Conservation (phyloP, 805 yeast genomes). For the Candida oleophila region DNA sequence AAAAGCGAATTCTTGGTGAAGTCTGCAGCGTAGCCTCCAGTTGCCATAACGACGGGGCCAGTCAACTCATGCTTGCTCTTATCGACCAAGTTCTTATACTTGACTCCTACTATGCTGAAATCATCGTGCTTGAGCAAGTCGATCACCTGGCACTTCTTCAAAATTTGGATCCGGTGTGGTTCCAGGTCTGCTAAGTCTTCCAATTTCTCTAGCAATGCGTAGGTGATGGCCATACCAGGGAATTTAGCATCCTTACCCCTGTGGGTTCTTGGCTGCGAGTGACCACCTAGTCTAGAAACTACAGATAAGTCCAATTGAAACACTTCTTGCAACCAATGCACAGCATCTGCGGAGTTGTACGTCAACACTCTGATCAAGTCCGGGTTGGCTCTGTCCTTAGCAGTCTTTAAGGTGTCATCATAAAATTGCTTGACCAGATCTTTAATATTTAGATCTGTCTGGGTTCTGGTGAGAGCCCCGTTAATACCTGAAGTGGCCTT, state of each 20-base stretch:
- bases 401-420: conserved; percentile 66
- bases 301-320: conserved; percentile 63
- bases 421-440: conserved; percentile 63
- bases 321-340: conserved; percentile 68
- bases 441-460: conserved; percentile 43
- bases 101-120: conserved; percentile 27
- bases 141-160: conserved; percentile 41
- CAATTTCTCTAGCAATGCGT: conserved; percentile 48
- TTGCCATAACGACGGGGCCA: conserved; percentile 62
- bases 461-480: conserved; percentile 71
- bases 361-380: conserved; percentile 59
- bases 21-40: conserved; percentile 71
- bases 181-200: conserved; percentile 45
- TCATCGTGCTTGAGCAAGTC: conserved; percentile 33
- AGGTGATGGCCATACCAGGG: conserved; percentile 67
- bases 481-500: conserved; percentile 70
- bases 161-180: conserved; percentile 43
- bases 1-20: conserved; percentile 52
- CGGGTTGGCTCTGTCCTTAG: conserved; percentile 59
- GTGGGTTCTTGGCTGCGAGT: conserved; percentile 77
- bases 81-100: conserved; percentile 31
- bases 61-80: conserved; percentile 29
- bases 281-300: conserved; percentile 81
- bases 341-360: conserved; percentile 61
- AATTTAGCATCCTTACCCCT: conserved; percentile 67